A percentile compares a stretch with the other conserved stretches of the same genome.
Conservation (phyloP, 2,329 filamentous ascomycete species). For the Botrytis hyacinthi region DNA sequence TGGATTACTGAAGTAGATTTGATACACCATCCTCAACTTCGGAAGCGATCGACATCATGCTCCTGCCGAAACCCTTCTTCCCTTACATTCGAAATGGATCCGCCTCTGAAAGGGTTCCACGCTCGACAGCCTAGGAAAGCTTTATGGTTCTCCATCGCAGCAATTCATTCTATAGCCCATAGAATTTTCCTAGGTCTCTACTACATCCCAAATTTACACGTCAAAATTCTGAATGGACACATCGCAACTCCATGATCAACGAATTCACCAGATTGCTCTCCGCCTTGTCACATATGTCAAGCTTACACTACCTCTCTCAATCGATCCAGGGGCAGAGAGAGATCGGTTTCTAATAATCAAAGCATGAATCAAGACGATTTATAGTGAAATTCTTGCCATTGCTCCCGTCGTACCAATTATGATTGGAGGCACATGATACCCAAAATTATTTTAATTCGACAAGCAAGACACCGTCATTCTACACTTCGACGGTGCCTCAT, state of each 20-base stretch:
- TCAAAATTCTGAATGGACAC: background rate
- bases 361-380: background rate
- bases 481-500: slow-evolving; percentile 50
- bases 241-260: background rate
- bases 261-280: background rate
- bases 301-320: background rate
- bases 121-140: background rate
- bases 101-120: background rate
- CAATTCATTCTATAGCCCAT: background rate
- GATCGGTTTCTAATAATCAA: background rate
- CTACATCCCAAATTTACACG: background rate
- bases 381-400: background rate
- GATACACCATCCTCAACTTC: background rate
- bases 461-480: slow-evolving; percentile 39
- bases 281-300: background rate
- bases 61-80: background rate
- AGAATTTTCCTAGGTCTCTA: background rate
- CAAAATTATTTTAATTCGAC: slow-evolving; percentile 5
- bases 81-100: background rate
- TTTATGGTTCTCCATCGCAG: background rate
- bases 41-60: too few species aligned
- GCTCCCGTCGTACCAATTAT: too few species aligned
- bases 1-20: background rate
- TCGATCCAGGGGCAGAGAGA: background rate
- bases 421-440: slow-evolving; percentile 36